Evolutionary conservation across 768 basidiomycete genomes (phyloP), one percentile per base, ranked within the genome.

Genomic region (Pseudohyphozyma bogoriensis): DNA sequence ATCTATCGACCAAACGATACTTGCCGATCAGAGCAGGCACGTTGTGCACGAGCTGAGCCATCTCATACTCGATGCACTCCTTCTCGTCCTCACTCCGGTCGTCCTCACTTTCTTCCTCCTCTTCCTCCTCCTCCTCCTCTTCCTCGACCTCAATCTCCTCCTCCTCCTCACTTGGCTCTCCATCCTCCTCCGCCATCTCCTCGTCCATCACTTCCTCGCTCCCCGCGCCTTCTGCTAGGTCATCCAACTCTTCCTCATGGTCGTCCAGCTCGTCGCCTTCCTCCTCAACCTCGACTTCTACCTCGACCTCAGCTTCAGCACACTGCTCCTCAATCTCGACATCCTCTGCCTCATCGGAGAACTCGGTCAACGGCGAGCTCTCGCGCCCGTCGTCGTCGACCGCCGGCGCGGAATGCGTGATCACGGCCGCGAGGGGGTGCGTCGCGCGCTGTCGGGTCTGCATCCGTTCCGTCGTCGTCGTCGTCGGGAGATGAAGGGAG

Each of bases 1-100:
- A 80, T 1, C 92, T 81, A 75, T 96, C 93, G 37, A 96, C 73
- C 37, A 97, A 77, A 52, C 77, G 80, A 77, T 93, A 97, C 65
- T 86, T 78, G 4, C 77, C 70, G 7, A 74, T 71, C 55, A 93
- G 77, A n/a, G 79, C 73, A 0, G 87, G 85, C 6, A 93, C 82
- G 22, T 80, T 78, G 1, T 75, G 71, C 63, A 83, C 76, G 31
- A 96, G 80, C 62, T 86, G 82, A 0, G 74, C 71, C 45, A 97
- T 90, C 74, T 99, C 93, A 20, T 40, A 20, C 18, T 53, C 47
- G 35, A 69, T 66, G 33, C 60, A 57, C 32, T 54, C 39, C 1
- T 54, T 26, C 60, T 69, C 68, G 28, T 47, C 55, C 11, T 64
- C 60, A 4, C 40, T 51, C 36, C 60, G 36, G 29, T 50, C 33